phyloP scores from a whole-genome alignment of 2,329 filamentous ascomycete genomes.

The Clonostachys solani region DNA sequence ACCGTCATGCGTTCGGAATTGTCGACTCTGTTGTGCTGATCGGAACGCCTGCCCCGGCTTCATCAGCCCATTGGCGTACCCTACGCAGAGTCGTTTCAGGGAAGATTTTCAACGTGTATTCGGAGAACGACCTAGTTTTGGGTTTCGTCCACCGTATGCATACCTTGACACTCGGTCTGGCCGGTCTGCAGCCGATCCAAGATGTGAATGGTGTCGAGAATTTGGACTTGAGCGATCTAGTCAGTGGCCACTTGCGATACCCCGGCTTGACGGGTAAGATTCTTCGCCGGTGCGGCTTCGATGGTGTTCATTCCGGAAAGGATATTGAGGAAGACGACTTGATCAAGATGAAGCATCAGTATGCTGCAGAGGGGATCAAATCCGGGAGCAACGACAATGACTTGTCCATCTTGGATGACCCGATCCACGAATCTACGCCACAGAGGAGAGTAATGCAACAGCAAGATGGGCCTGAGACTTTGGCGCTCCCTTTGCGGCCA shows the following conservation, averaged over 20 bases:
- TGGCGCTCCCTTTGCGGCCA: too few relatives aligned
- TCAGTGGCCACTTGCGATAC: constrained; percentile 49
- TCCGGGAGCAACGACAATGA: constrained; percentile 16
- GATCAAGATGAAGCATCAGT: constrained; percentile 37
- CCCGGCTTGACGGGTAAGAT: constrained; percentile 47
- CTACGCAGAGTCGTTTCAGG: constrained; percentile 77
- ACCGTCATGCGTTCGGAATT: constrained; percentile 76
- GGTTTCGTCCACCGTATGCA: constrained; percentile 84
- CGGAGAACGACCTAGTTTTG: constrained; percentile 81
- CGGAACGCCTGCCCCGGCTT: constrained; percentile 73
- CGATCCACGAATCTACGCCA: background rate
- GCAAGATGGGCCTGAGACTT: too few relatives aligned
- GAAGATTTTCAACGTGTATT: constrained; percentile 83
- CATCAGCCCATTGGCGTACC: constrained; percentile 67
- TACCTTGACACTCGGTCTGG: constrained; percentile 77
- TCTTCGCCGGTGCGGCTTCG: constrained; percentile 45
- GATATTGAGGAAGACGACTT: constrained; percentile 49
- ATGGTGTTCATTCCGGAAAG: constrained; percentile 34
- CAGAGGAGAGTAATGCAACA: too few relatives aligned
- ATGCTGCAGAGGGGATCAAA: constrained; percentile 18
- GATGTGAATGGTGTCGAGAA: constrained; percentile 62
- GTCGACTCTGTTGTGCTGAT: constrained; percentile 82
- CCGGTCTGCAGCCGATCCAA: constrained; percentile 72
- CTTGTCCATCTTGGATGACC: background rate
- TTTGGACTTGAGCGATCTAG: constrained; percentile 46